Conservation (phyloP, 768 basidiomycete genomes). For the Podaxis sp. region DNA sequence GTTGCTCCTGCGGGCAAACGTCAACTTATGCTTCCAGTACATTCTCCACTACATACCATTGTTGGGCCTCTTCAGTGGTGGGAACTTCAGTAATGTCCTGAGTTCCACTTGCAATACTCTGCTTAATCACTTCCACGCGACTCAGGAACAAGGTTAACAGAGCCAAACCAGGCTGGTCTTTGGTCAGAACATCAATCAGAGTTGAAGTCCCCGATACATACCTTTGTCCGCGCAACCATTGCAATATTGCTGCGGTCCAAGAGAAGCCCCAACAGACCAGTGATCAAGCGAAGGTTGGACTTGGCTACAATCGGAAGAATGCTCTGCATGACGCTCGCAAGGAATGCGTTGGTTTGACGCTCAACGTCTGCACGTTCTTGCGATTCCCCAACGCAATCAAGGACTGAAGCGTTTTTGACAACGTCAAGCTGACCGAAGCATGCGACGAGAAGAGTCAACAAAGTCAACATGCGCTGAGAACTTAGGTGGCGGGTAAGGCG, state of each 20-base stretch:
- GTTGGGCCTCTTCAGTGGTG: slow-evolving; percentile 71
- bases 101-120: slow-evolving; percentile 51
- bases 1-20: slow-evolving; percentile 57
- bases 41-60: slow-evolving; percentile 45
- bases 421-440: slow-evolving; percentile 96
- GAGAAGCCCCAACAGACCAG: slow-evolving; percentile 81
- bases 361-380: slow-evolving; percentile 69
- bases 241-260: slow-evolving; percentile 77
- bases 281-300: slow-evolving; percentile 77
- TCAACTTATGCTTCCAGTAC: slow-evolving; percentile 2
- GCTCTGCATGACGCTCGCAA: slow-evolving; percentile 82
- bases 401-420: slow-evolving; percentile 69
- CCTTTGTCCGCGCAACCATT: slow-evolving; percentile 75
- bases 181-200: slow-evolving; percentile 12
- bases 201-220: slow-evolving; percentile 34
- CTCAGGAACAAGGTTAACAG: slow-evolving; percentile 89
- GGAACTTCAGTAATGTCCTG: slow-evolving; percentile 53
- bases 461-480: slow-evolving; percentile 75
- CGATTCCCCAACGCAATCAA: slow-evolving; percentile 66
- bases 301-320: slow-evolving; percentile 80
- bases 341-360: slow-evolving; percentile 86
- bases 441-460: slow-evolving; percentile 89
- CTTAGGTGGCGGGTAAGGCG: slow-evolving; percentile 84
- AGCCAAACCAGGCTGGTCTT: slow-evolving; percentile 79
- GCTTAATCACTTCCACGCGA: slow-evolving; percentile 90